Evolutionary conservation across 306 rosid genomes (phyloP), one percentile per base, ranked within the genome.

Genomic region (Chamaecrista fasciculata): DNA sequence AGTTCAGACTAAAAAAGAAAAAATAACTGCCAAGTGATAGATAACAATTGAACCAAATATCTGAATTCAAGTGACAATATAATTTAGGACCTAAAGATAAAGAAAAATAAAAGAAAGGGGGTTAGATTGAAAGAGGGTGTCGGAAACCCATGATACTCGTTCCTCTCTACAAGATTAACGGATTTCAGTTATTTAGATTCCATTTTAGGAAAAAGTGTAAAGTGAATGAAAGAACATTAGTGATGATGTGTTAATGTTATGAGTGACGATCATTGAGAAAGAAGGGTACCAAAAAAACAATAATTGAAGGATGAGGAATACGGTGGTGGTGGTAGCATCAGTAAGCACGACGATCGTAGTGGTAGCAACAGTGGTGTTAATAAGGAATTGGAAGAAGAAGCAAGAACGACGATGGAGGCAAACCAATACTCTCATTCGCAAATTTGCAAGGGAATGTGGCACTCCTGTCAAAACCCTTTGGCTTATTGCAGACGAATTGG

Each of bases 361-460:
- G 34, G 61, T 78, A 0, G 71, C 50, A 12, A 55, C 36, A 4
- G 85, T 75, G 3, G 76, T 78, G 3, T 6, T 82, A 0, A 15
- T 79, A 3, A 76, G 76, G 70, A 48, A 49, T 6, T 77, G 85
- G 89, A 90, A 69, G 63, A 52, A 20, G 14, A 70, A 70, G 77
- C 80, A 68, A 58, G 85, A 89, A 33, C 70, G 67, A 23, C 78
- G 81, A 8, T 57, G 78, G 78, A 81, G 31, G 71, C 57, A 63
- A 67, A 73, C 81, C 0, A 81, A 67, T 6, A 70, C 70, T 31
- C 75, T 85, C 6, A 65, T 90, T 39, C 67, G 81, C 34, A 85
- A 81, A 43, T 83, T 90, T 5, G 87, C 85, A 2, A 80, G 85
- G 64, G 89, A 87, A 51, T 83, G 80, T 61, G 86, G 86, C 62